Conservation (phyloP, 2,329 filamentous ascomycete species). For the Cercospora zeae-maydis region DNA sequence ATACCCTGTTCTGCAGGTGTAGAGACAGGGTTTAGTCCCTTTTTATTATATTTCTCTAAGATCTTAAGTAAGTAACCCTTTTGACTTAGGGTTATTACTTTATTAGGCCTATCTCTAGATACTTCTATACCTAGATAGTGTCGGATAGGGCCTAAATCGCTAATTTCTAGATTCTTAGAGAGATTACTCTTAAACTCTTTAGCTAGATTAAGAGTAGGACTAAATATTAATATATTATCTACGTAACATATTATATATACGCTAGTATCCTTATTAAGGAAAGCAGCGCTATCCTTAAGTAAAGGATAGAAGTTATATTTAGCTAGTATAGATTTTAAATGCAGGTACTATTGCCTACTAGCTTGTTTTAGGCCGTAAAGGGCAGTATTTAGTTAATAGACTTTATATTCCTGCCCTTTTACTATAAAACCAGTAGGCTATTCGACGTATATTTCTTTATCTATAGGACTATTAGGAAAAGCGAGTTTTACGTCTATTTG, state of each 20-base stretch:
- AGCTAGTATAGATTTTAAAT: slow-evolving; percentile 7
- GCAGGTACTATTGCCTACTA: slow-evolving; percentile 8
- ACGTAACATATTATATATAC: slow-evolving; percentile 7
- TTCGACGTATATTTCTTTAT: slow-evolving; percentile 11
- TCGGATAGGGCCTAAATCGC: slow-evolving; percentile 3
- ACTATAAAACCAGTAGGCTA: slow-evolving; percentile 9
- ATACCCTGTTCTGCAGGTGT: slow-evolving; percentile 3
- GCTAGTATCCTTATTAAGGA: slow-evolving; percentile 6
- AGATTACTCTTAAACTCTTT: slow-evolving; percentile 9
- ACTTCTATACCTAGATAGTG: slow-evolving; percentile 10
- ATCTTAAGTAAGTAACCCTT: slow-evolving; percentile 10
- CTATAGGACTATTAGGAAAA: slow-evolving; percentile 7
- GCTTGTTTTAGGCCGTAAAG: slow-evolving; percentile 14
- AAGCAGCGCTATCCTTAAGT: slow-evolving; percentile 4
- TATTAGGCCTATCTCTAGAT: slow-evolving; percentile 10
- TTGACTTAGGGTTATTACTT: slow-evolving; percentile 4
- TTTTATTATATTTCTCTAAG: slow-evolving; percentile 13
- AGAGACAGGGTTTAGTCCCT: slow-evolving; percentile 9
- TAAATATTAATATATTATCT: slow-evolving; percentile 13
- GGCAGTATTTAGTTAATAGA: slow-evolving; percentile 8
- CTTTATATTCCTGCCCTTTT: background rate
- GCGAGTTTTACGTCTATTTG: no score
- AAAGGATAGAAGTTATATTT: slow-evolving; percentile 7
- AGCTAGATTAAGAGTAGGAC: slow-evolving; percentile 6
- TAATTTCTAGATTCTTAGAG: slow-evolving; percentile 9